Evolutionary conservation across 2,329 filamentous ascomycete genomes (phyloP).

Genomic region (Neobulgaria alba): DNA sequence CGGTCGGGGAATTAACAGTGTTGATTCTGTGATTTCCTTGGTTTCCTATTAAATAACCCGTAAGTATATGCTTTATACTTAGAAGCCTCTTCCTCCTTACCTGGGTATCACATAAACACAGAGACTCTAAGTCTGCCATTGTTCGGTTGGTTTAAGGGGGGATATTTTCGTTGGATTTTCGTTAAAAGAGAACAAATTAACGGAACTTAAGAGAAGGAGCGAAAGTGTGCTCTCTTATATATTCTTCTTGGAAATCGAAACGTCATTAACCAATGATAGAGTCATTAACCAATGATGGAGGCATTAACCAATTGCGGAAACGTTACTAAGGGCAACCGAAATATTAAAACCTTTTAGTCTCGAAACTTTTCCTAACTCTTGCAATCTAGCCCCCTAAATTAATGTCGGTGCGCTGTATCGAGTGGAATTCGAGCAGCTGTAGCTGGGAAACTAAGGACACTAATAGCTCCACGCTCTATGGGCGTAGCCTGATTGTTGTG

Average conservation of each 20-base stretch:
- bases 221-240: slow-evolving; percentile 10
- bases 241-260: slow-evolving; percentile 8
- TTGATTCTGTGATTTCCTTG: slow-evolving; percentile 10
- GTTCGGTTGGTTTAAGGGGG: slow-evolving; percentile 5
- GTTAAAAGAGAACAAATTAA: slow-evolving; percentile 4
- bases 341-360: slow-evolving; percentile 4
- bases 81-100: slow-evolving; percentile 8
- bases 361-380: slow-evolving; percentile 4
- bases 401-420: too few species aligned
- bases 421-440: too few species aligned
- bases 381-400: slow-evolving; percentile 4
- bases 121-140: slow-evolving; percentile 11
- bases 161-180: slow-evolving; percentile 5
- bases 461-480: too few species aligned
- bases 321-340: slow-evolving; percentile 5
- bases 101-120: slow-evolving; percentile 8
- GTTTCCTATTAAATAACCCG: slow-evolving; percentile 11
- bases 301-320: slow-evolving; percentile 1
- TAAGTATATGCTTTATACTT: slow-evolving; percentile 9
- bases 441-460: too few species aligned
- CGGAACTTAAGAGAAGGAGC: slow-evolving; percentile 7
- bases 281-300: slow-evolving; percentile 1
- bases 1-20: slow-evolving; percentile 8
- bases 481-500: too few species aligned
- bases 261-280: slow-evolving; percentile 5